Evolutionary conservation across 2,329 filamentous ascomycete genomes (phyloP).

Genomic region (Verticillium zaregamsianum): DNA sequence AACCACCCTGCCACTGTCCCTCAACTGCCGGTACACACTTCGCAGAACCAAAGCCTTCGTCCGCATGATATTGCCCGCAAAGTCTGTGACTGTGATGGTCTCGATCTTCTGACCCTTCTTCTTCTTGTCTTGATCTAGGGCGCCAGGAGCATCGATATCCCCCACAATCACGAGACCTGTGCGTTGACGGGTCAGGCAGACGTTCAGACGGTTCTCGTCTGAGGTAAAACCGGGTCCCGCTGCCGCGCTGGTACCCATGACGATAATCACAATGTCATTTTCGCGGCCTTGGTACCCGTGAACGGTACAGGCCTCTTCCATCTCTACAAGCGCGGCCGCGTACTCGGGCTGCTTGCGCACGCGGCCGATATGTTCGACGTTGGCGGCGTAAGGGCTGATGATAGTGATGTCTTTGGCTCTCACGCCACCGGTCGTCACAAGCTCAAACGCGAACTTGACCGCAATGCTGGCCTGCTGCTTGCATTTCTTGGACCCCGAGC

Average conservation of each 20-base stretch:
- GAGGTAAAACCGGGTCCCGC: conserved; percentile 12
- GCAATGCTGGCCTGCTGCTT: conserved; percentile 12
- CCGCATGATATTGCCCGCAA: too few species aligned
- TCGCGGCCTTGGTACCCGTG: conserved; percentile 19
- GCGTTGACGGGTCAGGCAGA: conserved; percentile 13
- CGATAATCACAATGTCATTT: conserved; percentile 13
- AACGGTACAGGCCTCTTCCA: conserved; percentile 6
- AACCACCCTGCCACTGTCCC: too few species aligned
- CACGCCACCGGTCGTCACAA: conserved; percentile 1
- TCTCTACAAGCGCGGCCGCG: conserved; percentile 2
- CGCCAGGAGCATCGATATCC: conserved; percentile 10
- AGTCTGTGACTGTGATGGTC: too few species aligned
- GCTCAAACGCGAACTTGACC: conserved; percentile 11
- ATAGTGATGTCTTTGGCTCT: conserved; percentile 5
- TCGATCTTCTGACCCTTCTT: too few species aligned
- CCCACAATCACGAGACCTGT: conserved; percentile 15
- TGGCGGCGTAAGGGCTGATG: conserved; percentile 13
- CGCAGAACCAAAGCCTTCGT: too few species aligned
- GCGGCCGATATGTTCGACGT: conserved; percentile 7
- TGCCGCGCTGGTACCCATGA: conserved; percentile 13
- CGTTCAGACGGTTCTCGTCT: conserved; percentile 11
- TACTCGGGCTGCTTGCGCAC: conserved; percentile 7
- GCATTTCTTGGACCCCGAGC: conserved; percentile 7
- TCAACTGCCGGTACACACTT: too few species aligned
- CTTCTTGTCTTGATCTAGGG: too few species aligned